Conservation (phyloP, 2,329 filamentous ascomycete species). For the Exophiala sp. region DNA sequence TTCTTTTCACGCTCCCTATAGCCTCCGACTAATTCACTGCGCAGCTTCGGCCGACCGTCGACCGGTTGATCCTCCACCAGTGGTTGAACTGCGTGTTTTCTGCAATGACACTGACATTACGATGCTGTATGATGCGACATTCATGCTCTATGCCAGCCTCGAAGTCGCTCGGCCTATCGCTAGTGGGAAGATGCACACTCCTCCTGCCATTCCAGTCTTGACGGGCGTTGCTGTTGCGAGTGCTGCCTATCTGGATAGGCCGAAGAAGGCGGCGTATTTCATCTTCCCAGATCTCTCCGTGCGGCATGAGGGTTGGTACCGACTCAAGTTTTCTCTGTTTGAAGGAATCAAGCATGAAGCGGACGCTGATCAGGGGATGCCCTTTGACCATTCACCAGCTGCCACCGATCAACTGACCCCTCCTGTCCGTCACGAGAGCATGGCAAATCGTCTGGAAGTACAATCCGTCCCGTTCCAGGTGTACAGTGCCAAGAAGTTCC, state of each 20-base stretch:
- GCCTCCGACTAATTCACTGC: constrained; percentile 13
- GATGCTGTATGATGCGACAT: constrained; percentile 90
- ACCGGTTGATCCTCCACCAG: constrained; percentile 88
- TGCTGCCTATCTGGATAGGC: constrained; percentile 91
- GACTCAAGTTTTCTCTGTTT: constrained; percentile 86
- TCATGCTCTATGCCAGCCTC: constrained; percentile 91
- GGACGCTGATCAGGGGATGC: constrained; percentile 61
- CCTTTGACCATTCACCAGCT: constrained; percentile 33
- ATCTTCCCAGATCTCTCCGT: constrained; percentile 96
- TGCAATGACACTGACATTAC: constrained; percentile 72
- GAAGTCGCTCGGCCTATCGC: constrained; percentile 80
- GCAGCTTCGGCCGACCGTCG: constrained; percentile 78
- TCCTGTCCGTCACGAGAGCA: constrained; percentile 48
- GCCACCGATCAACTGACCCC: constrained; percentile 38
- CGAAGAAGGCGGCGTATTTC: constrained; percentile 76
- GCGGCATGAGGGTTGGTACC: constrained; percentile 87
- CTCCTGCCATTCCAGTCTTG: constrained; percentile 71
- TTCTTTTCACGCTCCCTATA: neutral
- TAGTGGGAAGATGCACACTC: constrained; percentile 65
- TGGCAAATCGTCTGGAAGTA: constrained; percentile 83
- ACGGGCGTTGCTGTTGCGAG: constrained; percentile 93
- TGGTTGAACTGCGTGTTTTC: constrained; percentile 82
- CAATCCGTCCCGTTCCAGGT: constrained; percentile 83
- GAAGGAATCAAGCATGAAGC: constrained; percentile 84
- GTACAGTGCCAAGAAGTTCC: constrained; percentile 97